Evolutionary conservation across 768 basidiomycete genomes (phyloP), one percentile per base, ranked within the genome.

Genomic region (Boletus rubropictus): DNA sequence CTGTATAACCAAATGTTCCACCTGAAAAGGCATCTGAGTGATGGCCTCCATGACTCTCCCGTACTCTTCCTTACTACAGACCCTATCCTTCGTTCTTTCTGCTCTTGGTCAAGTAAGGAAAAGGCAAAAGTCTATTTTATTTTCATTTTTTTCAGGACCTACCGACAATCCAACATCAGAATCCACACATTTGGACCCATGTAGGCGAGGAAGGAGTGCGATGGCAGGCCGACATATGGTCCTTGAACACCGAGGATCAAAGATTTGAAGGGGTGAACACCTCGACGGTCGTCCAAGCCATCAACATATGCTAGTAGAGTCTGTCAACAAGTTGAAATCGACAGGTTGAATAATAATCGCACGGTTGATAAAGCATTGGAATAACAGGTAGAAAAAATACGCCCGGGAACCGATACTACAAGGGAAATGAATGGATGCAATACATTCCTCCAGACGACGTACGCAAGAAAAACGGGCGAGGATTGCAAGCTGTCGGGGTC

Each of bases 301-400:
- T 97, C 95, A 17, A 87, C 45, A 1, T 54, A 42, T 51, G 59
- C 61, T 63, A 46, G 6, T 27, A 21, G 24, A 21, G 24, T 10
- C 27, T 22, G 39, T 49, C 28, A 48, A 37, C 34, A 39, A 49
- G 11, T 5, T 21, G 4, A 5, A 40, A 14, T 24, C 39, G 22
- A 49, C n/a, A 17, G 42, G n/a, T 33, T 47, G 37, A 27, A 40
- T 17, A 18, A 48, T 42, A 24, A 12, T 42, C 77, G 44, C 56
- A 87, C 88, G 79, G 52, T 86, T 84, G 56, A 87, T 80, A 64
- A 94, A 94, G 55, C 88, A 89, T 56, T 99, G 95, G 73, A 99
- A 98, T 1, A 99, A 73, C 18, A 95, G 72, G 69, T 83, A 99
- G 73, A 83, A 94, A 65, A 94, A 94, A 68, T 93, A 96, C 18